Evolutionary conservation across 768 basidiomycete species (phyloP).

Genomic region (Russula abietina): DNA sequence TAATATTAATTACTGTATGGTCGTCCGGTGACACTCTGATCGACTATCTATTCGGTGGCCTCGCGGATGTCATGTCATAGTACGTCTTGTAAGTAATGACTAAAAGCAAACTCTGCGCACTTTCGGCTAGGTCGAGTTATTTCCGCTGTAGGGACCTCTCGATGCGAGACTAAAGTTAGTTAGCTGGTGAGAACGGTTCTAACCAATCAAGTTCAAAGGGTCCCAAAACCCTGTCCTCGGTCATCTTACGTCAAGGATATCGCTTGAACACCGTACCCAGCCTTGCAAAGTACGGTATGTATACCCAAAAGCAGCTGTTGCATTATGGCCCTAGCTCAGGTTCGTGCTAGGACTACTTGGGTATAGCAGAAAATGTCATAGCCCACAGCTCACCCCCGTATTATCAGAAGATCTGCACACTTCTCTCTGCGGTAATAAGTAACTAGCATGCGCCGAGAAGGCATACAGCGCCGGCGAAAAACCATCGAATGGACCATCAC

Average conservation of each 20-base stretch:
- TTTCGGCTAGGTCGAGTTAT: background rate
- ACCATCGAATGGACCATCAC: background rate
- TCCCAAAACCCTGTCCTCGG: too few species aligned
- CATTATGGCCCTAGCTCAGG: background rate
- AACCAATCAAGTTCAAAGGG: background rate
- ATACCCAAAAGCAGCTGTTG: background rate
- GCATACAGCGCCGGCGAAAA: background rate
- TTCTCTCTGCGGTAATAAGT: background rate
- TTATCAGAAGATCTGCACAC: background rate
- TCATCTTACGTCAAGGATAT: conserved; percentile 1
- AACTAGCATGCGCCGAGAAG: background rate
- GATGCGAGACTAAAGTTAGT: background rate
- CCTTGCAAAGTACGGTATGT: background rate
- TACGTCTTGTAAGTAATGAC: background rate
- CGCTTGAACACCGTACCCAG: background rate
- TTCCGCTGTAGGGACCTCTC: background rate
- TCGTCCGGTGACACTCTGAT: too few species aligned
- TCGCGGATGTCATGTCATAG: background rate
- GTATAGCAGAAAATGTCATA: background rate
- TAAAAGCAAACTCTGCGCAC: background rate
- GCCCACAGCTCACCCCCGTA: too few species aligned
- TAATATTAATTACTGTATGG: too few species aligned
- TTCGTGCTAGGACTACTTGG: conserved; percentile 1
- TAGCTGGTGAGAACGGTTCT: conserved; percentile 2
- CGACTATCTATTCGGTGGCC: too few species aligned